These are phyloP conservation scores for Epichloe sp. DNA, from an alignment of 2,329 filamentous ascomycete genomes.

Conservation along the genomic window DNA sequence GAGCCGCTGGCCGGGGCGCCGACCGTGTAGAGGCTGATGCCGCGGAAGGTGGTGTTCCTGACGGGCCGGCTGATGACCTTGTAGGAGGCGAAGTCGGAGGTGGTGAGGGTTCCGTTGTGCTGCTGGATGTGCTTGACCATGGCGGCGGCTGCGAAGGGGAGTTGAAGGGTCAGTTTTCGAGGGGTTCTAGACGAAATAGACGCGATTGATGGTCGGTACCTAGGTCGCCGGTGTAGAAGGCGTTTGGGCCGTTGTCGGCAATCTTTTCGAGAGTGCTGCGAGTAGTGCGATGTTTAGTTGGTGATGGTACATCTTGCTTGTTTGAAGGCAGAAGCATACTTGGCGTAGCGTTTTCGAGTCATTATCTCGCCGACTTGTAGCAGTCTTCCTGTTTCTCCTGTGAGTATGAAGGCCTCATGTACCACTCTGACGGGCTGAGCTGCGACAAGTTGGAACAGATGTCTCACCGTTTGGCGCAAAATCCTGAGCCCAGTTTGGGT, in stretches of 20 bases:
- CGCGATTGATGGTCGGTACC: slow-evolving; percentile 16
- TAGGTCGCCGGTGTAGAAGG: slow-evolving; percentile 61
- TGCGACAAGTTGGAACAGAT: too few relatives aligned
- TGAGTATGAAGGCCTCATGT: slow-evolving; percentile 2
- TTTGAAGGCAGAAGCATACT: slow-evolving; percentile 17
- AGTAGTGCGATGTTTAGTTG: neutral
- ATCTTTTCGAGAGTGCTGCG: slow-evolving; percentile 58
- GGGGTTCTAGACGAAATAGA: neutral
- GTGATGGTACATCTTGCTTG: neutral
- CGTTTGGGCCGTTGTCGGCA: slow-evolving; percentile 56
- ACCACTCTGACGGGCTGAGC: neutral
- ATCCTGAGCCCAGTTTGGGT: slow-evolving; percentile 73
- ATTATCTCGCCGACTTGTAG: slow-evolving; percentile 64
- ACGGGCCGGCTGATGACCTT: slow-evolving; percentile 51
- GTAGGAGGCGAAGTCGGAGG: slow-evolving; percentile 66
- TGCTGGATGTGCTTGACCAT: slow-evolving; percentile 57
- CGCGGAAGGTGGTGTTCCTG: slow-evolving; percentile 52
- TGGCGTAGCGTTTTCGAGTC: slow-evolving; percentile 65
- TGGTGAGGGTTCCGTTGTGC: slow-evolving; percentile 71
- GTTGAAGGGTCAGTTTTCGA: slow-evolving; percentile 4
- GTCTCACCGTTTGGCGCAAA: slow-evolving; percentile 63
- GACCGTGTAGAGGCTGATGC: slow-evolving; percentile 54
- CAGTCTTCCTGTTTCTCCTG: slow-evolving; percentile 35
- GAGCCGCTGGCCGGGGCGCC: slow-evolving; percentile 68
- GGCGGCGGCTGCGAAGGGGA: slow-evolving; percentile 43